Percentiles rank a stretch among this genome's conserved stretches.
Conservation (phyloP, 352 stramenopile species). For the Phytophthora citricola region DNA sequence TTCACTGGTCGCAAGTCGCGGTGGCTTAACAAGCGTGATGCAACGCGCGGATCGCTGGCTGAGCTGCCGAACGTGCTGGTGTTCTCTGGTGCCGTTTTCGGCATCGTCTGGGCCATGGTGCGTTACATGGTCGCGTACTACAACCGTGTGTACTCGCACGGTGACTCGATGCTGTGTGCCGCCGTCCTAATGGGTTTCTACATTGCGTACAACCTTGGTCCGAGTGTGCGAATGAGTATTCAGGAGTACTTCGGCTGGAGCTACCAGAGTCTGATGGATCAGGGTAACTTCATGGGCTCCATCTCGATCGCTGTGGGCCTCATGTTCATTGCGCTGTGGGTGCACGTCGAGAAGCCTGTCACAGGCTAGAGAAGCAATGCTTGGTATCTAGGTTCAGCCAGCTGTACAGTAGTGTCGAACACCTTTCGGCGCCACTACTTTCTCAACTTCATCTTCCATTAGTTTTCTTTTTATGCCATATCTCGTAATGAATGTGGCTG, state of each 20-base stretch:
- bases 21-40: constrained; percentile 76
- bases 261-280: constrained; percentile 88
- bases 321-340: constrained; percentile 86
- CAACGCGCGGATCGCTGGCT: constrained; percentile 66
- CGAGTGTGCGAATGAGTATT: constrained; percentile 86
- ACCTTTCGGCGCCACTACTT: constrained; percentile 18
- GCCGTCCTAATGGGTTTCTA: constrained; percentile 78
- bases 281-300: constrained; percentile 88
- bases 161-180: constrained; percentile 75
- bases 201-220: constrained; percentile 78
- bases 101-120: constrained; percentile 81
- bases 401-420: constrained; percentile 12
- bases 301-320: constrained; percentile 82
- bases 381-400: constrained; percentile 32
- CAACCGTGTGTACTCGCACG: constrained; percentile 74
- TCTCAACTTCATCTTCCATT: constrained; percentile 39
- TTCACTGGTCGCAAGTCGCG: constrained; percentile 72
- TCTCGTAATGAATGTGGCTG: constrained; percentile 34
- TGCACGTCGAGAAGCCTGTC: constrained; percentile 77
- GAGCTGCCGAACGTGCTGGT: constrained; percentile 87
- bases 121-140: constrained; percentile 85
- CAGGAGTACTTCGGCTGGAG: constrained; percentile 91
- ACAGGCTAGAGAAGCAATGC: constrained; percentile 21
- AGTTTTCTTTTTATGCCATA: constrained; percentile 43
- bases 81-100: constrained; percentile 77